Base-by-base conservation (phyloP, 1,284 basidiomycete species). In the Cutaneotrichosporon arboriforme region DNA sequence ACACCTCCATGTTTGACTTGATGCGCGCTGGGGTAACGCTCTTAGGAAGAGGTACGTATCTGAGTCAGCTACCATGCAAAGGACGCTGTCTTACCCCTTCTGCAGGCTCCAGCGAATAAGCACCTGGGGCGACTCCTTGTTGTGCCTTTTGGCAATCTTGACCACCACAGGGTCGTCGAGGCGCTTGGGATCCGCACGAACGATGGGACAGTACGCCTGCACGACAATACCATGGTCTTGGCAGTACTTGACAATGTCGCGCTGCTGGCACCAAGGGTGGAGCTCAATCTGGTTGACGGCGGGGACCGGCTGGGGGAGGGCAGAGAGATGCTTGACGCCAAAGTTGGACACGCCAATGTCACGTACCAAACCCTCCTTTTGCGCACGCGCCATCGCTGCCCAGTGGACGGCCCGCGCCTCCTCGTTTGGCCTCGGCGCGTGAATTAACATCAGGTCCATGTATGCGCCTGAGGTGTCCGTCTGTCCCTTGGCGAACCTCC, bases 281-380 rank as follows among this genome's bases (percentile, higher is more conserved):
- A 63, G 77, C 83, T 92, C 86, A 51, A 93, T 84, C 67, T 94
- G 90, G 71, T 93, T 90, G 43, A 92, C 83, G 1, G 84, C 77
- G 1, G 90, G 90, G 68, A 81, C 79, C 0, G 82, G 83, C 0
- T 72, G 72, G 47, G 77, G 78, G 34, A 94, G 83, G 65, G 89
- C 84, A 67, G 88, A 81, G 4, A 94, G 78, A 67, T 93, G 90
- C 45, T 84, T 81, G 42, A 89, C 74, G 10, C 82, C 82, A 64
- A 82, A 90, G 71, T 90, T 90, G 5, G 84, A 86, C 12, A 90
- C 87, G 2, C 88, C 86, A 17, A 90, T 83, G 22, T 80, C 79
- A 59, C 79, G 79, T 42, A 88, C 79, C 65, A 86, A 85, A 0
- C 87, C 87, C 20, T 78, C 80, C 40, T 77, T 72, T 63, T 83